phyloP scores from a whole-genome alignment of 495 filamentous ascomycete genomes.

The Annulohypoxylon stygium region DNA sequence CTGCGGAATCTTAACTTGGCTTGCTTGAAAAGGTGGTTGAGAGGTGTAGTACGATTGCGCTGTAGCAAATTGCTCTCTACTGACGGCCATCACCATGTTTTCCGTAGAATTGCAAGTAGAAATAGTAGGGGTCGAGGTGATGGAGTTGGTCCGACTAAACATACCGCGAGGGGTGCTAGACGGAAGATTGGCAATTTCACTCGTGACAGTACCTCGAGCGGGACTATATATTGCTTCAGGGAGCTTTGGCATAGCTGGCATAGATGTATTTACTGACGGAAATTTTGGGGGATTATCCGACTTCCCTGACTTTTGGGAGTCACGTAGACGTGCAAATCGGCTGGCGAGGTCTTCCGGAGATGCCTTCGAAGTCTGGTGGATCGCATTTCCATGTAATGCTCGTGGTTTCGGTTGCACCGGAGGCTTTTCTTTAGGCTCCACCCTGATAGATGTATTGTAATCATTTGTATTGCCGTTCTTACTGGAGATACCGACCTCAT shows the following conservation, averaged over 20 bases:
- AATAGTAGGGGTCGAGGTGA: conserved; percentile 52
- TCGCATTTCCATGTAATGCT: conserved; percentile 67
- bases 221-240: conserved; percentile 92
- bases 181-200: conserved; percentile 63
- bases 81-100: conserved; percentile 31
- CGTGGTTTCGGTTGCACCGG: conserved; percentile 73
- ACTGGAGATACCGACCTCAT: neutral
- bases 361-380: conserved; percentile 49
- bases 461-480: neutral
- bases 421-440: conserved; percentile 58
- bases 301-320: conserved; percentile 30
- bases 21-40: conserved; percentile 44
- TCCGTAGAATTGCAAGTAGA: conserved; percentile 42
- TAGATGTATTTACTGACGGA: conserved; percentile 64
- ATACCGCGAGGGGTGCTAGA: conserved; percentile 63
- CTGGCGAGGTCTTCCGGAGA: conserved; percentile 61
- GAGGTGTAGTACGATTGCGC: conserved; percentile 49
- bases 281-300: conserved; percentile 52
- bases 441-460: neutral
- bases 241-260: conserved; percentile 74
- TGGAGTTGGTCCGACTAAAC: conserved; percentile 63
- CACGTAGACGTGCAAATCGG: conserved; percentile 71
- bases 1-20: conserved; percentile 60
- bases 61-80: conserved; percentile 50
- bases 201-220: conserved; percentile 66